phyloP scores from a whole-genome alignment of 495 filamentous ascomycete species.

The Annulohypoxylon stygium region DNA sequence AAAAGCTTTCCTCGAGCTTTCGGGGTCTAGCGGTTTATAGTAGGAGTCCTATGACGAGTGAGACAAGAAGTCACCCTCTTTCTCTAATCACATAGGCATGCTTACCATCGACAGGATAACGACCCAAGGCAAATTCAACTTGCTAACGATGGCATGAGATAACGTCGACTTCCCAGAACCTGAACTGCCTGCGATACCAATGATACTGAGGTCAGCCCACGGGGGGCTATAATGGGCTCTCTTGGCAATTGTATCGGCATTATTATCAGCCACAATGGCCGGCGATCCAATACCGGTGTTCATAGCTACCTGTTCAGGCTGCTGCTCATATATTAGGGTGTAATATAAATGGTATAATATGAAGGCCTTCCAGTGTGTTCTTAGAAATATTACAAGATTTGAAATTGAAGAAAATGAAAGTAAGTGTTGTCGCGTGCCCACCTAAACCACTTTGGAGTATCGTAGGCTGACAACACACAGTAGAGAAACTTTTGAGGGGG shows the following conservation, averaged over 20 bases:
- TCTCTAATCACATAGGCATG: constrained; percentile 4
- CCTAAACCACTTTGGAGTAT: constrained; percentile 10
- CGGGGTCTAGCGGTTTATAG: constrained; percentile 85
- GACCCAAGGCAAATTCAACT: constrained; percentile 95
- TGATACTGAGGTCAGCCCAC: constrained; percentile 94
- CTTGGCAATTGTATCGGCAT: constrained; percentile 56
- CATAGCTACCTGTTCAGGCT: constrained; percentile 35
- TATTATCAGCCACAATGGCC: constrained; percentile 45
- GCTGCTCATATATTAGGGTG: constrained; percentile 28
- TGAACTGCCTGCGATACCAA: constrained; percentile 94
- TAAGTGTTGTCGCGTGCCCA: constrained; percentile 42
- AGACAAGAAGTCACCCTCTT: constrained; percentile 31
- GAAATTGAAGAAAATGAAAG: constrained; percentile 5
- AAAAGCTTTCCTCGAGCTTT: constrained; percentile 82
- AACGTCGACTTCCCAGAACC: constrained; percentile 98
- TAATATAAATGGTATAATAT: not conserved
- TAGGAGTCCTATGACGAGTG: constrained; percentile 82
- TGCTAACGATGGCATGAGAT: constrained; percentile 88
- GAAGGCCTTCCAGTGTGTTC: not conserved
- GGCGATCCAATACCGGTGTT: constrained; percentile 44
- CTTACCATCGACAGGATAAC: constrained; percentile 95
- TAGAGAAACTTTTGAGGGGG: constrained; percentile 4
- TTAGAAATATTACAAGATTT: not conserved
- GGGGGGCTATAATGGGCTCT: constrained; percentile 86
- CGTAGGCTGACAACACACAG: constrained; percentile 19